Evolutionary conservation across 805 yeast genomes (phyloP).

Genomic region (Metschnikowia drakensbergensis): DNA sequence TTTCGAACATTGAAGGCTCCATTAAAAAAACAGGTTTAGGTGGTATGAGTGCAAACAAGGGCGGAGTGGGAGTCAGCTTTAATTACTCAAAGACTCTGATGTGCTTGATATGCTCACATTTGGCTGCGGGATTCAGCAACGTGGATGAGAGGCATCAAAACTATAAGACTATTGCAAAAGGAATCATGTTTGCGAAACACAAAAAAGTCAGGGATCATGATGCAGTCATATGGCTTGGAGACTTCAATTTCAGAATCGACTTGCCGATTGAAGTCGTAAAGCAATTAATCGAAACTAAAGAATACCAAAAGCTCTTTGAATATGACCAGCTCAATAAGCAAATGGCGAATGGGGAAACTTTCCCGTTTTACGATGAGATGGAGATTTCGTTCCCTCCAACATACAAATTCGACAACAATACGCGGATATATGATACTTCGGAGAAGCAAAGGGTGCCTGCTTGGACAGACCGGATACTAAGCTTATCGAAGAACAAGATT

Average conservation of each 20-base stretch:
- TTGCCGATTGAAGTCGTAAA: conserved; percentile 70
- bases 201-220: conserved; percentile 69
- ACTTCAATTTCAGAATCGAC: conserved; percentile 81
- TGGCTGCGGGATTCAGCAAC: conserved; percentile 89
- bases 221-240: conserved; percentile 86
- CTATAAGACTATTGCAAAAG: conserved; percentile 71
- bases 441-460: conserved; percentile 94
- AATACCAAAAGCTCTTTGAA: conserved; percentile 54
- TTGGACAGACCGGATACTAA: conserved; percentile 91
- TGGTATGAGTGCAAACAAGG: conserved; percentile 81
- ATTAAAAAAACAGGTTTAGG: conserved; percentile 91
- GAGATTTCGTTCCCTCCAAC: conserved; percentile 84
- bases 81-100: conserved; percentile 62
- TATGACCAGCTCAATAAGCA: conserved; percentile 78
- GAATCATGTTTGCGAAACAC: conserved; percentile 58
- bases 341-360: conserved; percentile 67
- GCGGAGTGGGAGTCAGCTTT: conserved; percentile 72
- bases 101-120: conserved; percentile 80
- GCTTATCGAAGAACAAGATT: conserved; percentile 50
- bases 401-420: conserved; percentile 88
- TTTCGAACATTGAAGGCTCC: conserved; percentile 64
- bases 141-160: conserved; percentile 82
- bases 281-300: conserved; percentile 40
- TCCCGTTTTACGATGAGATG: conserved; percentile 79
- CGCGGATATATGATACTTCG: conserved; percentile 76